Percentiles rank a stretch among this genome's conserved stretches.
Evolutionary conservation across 2,329 filamentous ascomycete species (phyloP).

Genomic region (Leptographium radiaticola): DNA sequence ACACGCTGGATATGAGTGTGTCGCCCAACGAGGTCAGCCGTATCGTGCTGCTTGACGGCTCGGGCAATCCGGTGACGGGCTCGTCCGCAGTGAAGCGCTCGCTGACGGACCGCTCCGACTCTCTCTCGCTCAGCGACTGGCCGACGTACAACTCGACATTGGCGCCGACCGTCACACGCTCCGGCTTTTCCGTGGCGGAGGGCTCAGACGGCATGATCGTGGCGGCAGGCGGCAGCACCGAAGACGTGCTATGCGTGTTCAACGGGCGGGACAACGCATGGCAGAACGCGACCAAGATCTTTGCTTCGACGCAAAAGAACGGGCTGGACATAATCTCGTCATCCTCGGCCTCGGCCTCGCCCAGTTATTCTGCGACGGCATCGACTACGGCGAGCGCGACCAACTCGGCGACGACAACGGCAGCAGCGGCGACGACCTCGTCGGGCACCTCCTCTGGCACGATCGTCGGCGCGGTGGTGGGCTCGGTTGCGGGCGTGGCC

Average conservation of each 20-base stretch:
- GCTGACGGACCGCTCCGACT: slow-evolving; percentile 18
- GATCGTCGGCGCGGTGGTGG: slow-evolving; percentile 71
- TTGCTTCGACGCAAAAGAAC: slow-evolving; percentile 32
- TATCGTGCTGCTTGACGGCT: slow-evolving; percentile 50
- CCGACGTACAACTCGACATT: slow-evolving; percentile 65
- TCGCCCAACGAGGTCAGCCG: slow-evolving; percentile 65
- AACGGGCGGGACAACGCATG: slow-evolving; percentile 63
- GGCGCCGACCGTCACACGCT: slow-evolving; percentile 52
- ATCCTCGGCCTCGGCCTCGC: slow-evolving; percentile 15
- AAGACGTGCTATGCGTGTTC: slow-evolving; percentile 64
- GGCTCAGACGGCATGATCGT: slow-evolving; percentile 55
- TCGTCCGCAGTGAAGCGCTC: slow-evolving; percentile 6
- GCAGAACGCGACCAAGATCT: slow-evolving; percentile 55
- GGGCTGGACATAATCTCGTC: slow-evolving; percentile 20
- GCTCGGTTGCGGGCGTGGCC: slow-evolving; percentile 64
- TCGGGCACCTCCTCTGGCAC: slow-evolving; percentile 28
- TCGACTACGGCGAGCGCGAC: slow-evolving; percentile 14
- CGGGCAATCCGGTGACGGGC: slow-evolving; percentile 38
- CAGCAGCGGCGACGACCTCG: slow-evolving; percentile 7
- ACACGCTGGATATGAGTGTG: slow-evolving; percentile 61
- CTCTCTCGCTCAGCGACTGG: slow-evolving; percentile 50
- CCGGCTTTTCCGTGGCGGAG: slow-evolving; percentile 60
- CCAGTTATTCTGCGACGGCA: slow-evolving; percentile 8
- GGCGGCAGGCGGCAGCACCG: slow-evolving; percentile 56
- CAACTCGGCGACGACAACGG: neutral